Conservation (phyloP, 441 rosid genomes). For the Pelargonium cotyledonis region DNA sequence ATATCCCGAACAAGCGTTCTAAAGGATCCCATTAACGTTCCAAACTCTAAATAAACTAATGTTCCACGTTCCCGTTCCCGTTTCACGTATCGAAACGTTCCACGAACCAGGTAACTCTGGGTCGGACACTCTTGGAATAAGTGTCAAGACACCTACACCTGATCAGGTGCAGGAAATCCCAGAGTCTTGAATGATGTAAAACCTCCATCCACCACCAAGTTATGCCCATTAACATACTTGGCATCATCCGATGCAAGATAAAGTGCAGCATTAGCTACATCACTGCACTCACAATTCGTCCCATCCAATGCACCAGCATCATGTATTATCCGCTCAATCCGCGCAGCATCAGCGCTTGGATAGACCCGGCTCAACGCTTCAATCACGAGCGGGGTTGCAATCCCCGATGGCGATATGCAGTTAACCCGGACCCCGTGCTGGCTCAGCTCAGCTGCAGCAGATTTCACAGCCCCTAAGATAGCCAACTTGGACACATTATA, state of each 20-base stretch:
- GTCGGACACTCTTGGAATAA: too few relatives aligned
- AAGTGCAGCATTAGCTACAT: conserved; percentile 80
- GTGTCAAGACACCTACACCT: too few relatives aligned
- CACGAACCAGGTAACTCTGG: too few relatives aligned
- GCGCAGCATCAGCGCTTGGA: conserved; percentile 31
- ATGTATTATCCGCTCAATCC: conserved; percentile 34
- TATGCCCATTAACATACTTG: conserved; percentile 74
- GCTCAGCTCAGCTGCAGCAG: conserved; percentile 60
- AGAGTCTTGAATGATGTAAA: conserved; percentile 56
- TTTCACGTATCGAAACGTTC: too few relatives aligned
- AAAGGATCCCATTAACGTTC: too few relatives aligned
- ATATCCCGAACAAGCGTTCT: too few relatives aligned
- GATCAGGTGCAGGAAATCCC: conserved; percentile 43
- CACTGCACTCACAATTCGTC: conserved; percentile 49
- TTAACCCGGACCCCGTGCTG: conserved; percentile 59
- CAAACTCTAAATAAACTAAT: too few relatives aligned
- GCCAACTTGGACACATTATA: conserved; percentile 56
- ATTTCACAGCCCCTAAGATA: conserved; percentile 52
- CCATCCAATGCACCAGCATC: conserved; percentile 41
- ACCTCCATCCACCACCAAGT: conserved; percentile 86
- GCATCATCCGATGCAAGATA: conserved; percentile 77
- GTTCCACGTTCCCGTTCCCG: too few relatives aligned
- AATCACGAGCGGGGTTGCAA: conserved; percentile 52
- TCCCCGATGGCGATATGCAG: conserved; percentile 65
- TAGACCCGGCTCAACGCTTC: conserved; percentile 43